Percentiles rank a stretch among this genome's conserved stretches.
phyloP scores from a whole-genome alignment of 805 yeast genomes.

The Yamadazyma nakazawae region DNA sequence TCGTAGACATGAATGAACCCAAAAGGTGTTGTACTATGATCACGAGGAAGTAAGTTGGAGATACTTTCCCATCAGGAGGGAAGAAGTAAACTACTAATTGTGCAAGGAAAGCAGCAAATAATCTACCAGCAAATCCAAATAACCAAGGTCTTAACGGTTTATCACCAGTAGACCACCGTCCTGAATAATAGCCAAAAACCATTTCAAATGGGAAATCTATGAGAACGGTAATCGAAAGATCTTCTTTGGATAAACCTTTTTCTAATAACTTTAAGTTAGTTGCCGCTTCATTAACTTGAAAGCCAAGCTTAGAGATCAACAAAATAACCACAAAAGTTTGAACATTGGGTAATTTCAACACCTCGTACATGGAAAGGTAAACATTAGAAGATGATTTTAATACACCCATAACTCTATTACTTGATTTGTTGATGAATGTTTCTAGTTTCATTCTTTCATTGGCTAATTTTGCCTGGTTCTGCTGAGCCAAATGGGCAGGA shows the following conservation, averaged over 20 bases:
- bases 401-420: slow-evolving; percentile 12
- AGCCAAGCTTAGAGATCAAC: slow-evolving; percentile 81
- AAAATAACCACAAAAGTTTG: slow-evolving; percentile 73
- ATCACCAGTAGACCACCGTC: slow-evolving; percentile 84
- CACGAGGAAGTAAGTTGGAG: slow-evolving; percentile 55
- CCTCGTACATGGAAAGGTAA: slow-evolving; percentile 63
- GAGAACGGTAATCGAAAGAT: slow-evolving; percentile 84
- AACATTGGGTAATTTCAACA: slow-evolving; percentile 66
- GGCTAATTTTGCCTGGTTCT: slow-evolving; percentile 28
- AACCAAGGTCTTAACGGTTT: slow-evolving; percentile 87
- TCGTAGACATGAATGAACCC: slow-evolving; percentile 89
- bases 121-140: slow-evolving; percentile 78
- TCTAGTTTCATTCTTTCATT: slow-evolving; percentile 27
- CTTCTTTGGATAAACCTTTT: slow-evolving; percentile 90
- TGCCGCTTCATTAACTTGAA: slow-evolving; percentile 94
- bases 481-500: slow-evolving; percentile 46
- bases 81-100: slow-evolving; percentile 68
- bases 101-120: slow-evolving; percentile 71
- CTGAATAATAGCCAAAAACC: slow-evolving; percentile 92
- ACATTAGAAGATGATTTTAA: slow-evolving; percentile 33
- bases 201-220: slow-evolving; percentile 96
- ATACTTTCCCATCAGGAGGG: slow-evolving; percentile 54
- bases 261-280: slow-evolving; percentile 89
- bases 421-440: slow-evolving; percentile 21
- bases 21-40: slow-evolving; percentile 80